phyloP scores from a whole-genome alignment of 192 early-diverging fungal species.

The Linnemannia exigua region DNA sequence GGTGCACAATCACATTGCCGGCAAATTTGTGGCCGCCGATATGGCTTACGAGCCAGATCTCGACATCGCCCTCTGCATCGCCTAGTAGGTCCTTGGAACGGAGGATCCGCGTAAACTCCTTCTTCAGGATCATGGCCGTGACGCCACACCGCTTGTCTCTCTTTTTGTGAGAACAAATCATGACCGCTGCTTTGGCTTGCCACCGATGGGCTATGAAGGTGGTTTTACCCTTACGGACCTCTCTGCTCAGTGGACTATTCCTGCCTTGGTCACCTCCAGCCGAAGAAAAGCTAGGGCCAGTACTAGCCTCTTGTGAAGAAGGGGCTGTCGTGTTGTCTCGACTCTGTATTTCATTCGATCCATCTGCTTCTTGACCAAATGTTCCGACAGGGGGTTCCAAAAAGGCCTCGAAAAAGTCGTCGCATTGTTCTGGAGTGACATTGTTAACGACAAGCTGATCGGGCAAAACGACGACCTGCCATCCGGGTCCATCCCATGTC shows the following conservation, averaged over 20 bases:
- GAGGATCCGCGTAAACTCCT: constrained; percentile 64
- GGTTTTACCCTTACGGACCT: constrained; percentile 17
- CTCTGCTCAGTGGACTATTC: not conserved
- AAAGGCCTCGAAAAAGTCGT: constrained; percentile 50
- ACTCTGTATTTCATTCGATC: not conserved
- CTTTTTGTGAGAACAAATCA: constrained; percentile 70
- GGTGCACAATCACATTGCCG: constrained; percentile 70
- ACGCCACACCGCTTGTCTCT: constrained; percentile 72
- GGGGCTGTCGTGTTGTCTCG: not conserved
- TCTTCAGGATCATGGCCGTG: constrained; percentile 61
- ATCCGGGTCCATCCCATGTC: constrained; percentile 42
- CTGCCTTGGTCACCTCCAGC: not conserved
- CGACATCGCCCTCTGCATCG: constrained; percentile 43
- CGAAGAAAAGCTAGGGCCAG: not conserved
- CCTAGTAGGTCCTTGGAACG: constrained; percentile 60
- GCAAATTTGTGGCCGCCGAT: constrained; percentile 75
- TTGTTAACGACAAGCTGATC: constrained; percentile 48
- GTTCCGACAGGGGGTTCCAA: constrained; percentile 23
- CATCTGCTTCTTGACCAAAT: not conserved
- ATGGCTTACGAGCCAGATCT: constrained; percentile 68
- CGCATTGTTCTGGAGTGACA: constrained; percentile 45
- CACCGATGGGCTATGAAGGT: constrained; percentile 34
- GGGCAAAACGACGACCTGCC: constrained; percentile 44
- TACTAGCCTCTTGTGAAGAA: not conserved
- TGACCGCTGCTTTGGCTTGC: constrained; percentile 60